Evolutionary conservation across 306 rosid genomes (phyloP), one percentile per base, ranked within the genome.

Genomic region (Sicyos edulis): DNA sequence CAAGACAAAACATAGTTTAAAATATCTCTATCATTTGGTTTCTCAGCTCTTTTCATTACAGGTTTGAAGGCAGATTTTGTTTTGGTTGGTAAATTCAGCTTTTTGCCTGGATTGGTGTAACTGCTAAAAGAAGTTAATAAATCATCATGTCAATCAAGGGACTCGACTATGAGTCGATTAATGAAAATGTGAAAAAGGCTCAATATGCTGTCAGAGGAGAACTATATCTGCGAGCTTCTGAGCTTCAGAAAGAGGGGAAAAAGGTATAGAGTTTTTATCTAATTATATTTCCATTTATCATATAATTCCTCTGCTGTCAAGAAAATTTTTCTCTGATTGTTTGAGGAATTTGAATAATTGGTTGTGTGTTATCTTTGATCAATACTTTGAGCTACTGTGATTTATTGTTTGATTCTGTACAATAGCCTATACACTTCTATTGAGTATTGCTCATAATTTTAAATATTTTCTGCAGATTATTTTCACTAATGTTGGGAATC

Each of bases 201-300:
- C 99, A 95, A 70, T 95, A 95, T 84, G 99, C 99, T 74, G 99
- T 95, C 74, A 84, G 99, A 84, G 99, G 99, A 61, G 99, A 93
- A 82, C 69, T 95, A 66, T 95, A 95, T 81, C 97, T 95, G 76
- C 82, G 99, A 70, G 99, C 99, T 52, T 85, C 99, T 37, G 97
- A 95, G 82, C 99, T 95, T 82, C 99, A 95, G 84, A 91, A 87
- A 80, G 97, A 91, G 79, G 99, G 99, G 58, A 95, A 91, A 85
- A 95, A 87, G 97, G 99, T 95, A 84, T 11, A 17, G 12, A 45
- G 78, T 8, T 58, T 12, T 70, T 74, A 10, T 5, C 15, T 34
- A 55, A 64, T 42, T n/a, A 11, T 22, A 12, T 57, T 21, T 57
- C 63, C 22, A 9, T 57, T 26, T 20, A 6, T 58, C 10, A 21